Evolutionary conservation across 208 protist genomes (phyloP).

Genomic region (Acanthamoeba healyi): DNA sequence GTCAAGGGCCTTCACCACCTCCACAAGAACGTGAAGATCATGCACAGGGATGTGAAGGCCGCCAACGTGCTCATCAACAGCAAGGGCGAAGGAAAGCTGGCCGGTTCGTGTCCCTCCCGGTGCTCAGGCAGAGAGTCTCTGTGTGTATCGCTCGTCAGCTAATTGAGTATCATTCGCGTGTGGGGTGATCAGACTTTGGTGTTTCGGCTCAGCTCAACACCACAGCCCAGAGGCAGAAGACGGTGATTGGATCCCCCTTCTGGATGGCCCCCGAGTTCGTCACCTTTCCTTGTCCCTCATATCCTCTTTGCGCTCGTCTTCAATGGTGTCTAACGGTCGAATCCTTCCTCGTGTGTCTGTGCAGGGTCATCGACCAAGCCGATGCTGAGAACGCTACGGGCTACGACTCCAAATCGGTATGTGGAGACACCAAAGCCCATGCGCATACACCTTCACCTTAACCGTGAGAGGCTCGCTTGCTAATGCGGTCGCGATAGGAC

Average conservation of each 20-base stretch:
- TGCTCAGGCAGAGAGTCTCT: neutral
- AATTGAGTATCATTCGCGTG: neutral
- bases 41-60: conserved; percentile 62
- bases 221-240: conserved; percentile 48
- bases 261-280: conserved; percentile 86
- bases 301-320: neutral
- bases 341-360: neutral
- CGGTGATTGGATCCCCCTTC: conserved; percentile 66
- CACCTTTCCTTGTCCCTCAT: conserved; percentile 32
- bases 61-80: conserved; percentile 67
- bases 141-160: neutral
- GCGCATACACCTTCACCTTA: too few species aligned
- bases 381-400: conserved; percentile 80
- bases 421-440: too few species aligned
- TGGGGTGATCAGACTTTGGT: conserved; percentile 81
- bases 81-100: conserved; percentile 59
- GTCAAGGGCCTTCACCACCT: conserved; percentile 54
- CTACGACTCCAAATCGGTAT: conserved; percentile 79
- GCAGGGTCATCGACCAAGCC: conserved; percentile 32
- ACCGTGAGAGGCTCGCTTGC: too few species aligned
- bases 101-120: neutral
- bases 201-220: conserved; percentile 77
- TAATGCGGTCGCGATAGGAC: conserved; percentile 75
- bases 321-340: neutral
- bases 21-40: conserved; percentile 67